Base-by-base conservation (phyloP, 164 flowering plant species). In the Sextonia rubra region DNA sequence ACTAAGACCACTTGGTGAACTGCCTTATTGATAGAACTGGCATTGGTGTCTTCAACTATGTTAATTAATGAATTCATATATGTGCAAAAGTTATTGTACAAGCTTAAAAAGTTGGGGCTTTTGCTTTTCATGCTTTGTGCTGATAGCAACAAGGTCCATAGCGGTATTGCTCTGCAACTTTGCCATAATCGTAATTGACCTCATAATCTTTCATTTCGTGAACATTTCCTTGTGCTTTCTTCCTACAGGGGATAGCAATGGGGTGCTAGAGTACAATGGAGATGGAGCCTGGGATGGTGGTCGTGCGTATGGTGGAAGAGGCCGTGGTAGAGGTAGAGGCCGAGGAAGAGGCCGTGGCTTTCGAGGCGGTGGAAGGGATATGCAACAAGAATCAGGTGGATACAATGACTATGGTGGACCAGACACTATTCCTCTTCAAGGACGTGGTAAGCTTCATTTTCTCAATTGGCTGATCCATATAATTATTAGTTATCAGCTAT, bases 271-370 rank as follows among this genome's bases (percentile, higher is more conserved):
- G 22, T 82, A 79, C 60, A 79, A 79, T 81, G 84, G 83, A 62
- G 86, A 82, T 77, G 81, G 71, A 49, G 82, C 78, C 62, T 83
- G 72, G 75, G 82, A 84, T 69, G 77, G 80, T 72, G 80, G 78
- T 4, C 82, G 82, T 37, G 82, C 84, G 0, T 80, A 75, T 79
- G 87, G 83, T 69, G 85, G 86, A 47, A 71, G 86, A 49, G 86
- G 80, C 29, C 62, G 83, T 77, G 86, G 84, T 11, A 80, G 87
- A 63, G 87, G 87, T 55, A 79, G 85, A 70, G 82, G 86, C 24
- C 84, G 87, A 63, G 87, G 87, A 64, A 81, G 85, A 70, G 82
- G 86, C 24, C 84, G 82, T 47, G 69, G 77, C 29, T 79, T 71
- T 64, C 82, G 83, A 69, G 87, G 87, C 3, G 80, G 82, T 70